phyloP scores from a whole-genome alignment of 1,284 basidiomycete species.

The Ceratobasidium sp. region DNA sequence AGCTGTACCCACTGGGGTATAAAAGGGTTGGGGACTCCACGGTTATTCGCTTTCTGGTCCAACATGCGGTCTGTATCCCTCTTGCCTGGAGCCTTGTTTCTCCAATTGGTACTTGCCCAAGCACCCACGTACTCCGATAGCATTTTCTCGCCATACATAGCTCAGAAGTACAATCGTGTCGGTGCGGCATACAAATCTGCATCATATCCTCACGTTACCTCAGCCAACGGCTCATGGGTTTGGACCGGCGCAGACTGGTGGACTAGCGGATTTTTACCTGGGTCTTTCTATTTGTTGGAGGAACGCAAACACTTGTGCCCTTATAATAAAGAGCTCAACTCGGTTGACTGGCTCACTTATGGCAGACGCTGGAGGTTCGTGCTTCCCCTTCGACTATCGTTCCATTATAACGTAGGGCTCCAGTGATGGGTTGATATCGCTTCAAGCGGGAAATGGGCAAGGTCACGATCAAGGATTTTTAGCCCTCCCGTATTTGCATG shows the following conservation, averaged over 20 bases:
- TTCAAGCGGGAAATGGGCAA: slow-evolving; percentile 18
- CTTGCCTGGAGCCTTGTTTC: background rate
- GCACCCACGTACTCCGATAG: slow-evolving; percentile 20
- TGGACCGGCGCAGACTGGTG: slow-evolving; percentile 62
- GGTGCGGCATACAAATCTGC: slow-evolving; percentile 49
- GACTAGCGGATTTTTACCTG: slow-evolving; percentile 73
- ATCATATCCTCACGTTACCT: slow-evolving; percentile 66
- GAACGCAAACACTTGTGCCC: slow-evolving; percentile 56
- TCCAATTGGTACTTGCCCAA: background rate
- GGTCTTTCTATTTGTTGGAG: slow-evolving; percentile 63
- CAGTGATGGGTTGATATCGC: slow-evolving; percentile 49
- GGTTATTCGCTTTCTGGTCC: background rate
- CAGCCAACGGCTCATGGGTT: slow-evolving; percentile 58
- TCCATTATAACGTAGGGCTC: slow-evolving; percentile 62
- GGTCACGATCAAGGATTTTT: slow-evolving; percentile 57
- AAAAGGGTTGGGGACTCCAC: background rate
- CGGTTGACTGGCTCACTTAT: slow-evolving; percentile 57
- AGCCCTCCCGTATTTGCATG: slow-evolving; percentile 63
- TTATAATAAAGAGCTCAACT: slow-evolving; percentile 26
- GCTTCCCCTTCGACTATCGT: background rate
- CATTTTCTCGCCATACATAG: slow-evolving; percentile 33
- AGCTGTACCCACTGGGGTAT: background rate
- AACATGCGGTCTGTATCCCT: slow-evolving; percentile 26
- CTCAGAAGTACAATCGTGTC: slow-evolving; percentile 31
- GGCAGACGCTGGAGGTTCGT: slow-evolving; percentile 53